Evolutionary conservation across 2,329 filamentous ascomycete genomes (phyloP), one percentile per base, ranked within the genome.

Genomic region (Exophiala aquamarina): DNA sequence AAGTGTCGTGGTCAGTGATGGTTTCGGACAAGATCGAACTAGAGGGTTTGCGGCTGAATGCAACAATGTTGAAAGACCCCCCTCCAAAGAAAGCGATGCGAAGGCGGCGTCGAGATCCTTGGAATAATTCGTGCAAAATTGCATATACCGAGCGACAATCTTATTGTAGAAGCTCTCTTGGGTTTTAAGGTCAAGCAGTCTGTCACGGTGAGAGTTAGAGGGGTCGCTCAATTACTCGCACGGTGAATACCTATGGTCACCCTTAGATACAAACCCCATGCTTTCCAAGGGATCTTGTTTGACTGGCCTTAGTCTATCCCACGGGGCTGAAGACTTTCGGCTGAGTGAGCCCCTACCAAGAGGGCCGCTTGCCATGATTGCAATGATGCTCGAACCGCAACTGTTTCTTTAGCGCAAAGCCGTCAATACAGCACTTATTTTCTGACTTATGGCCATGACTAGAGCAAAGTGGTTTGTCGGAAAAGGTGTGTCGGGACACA

Each of bases 191-290:
- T 92, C 83, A 48, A 88, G 78, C 28, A 91, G 72, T 60, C 86
- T 89, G 34, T 8, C 11, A 56, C 39, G 31, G 38, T 28, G 29
- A 36, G 46, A 37, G 41, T 71, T 70, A 17, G 74, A 6, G 6
- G 21, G 19, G 26, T 15, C 23, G 9, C 13, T 14, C 21, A 8
- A 32, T 11, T 3, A 33, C 21, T 19, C 13, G 39, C 39, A 35
- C 26, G 46, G 31, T 17, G 52, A 60, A 42, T 74, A 92, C 90
- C 87, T 85, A 38, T 78, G 87, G 67, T 97, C 92, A 42, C 92
- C 92, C 64, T 95, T 96, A 2, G 90, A 95, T 3, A 89, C 89
- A 56, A 95, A 77, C 2, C 92, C 91, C 57, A 94, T 86, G 50
- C 76, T 79, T 59, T 94, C 87, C 20, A 97, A 74, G 11, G 87